These are phyloP conservation scores for Theileria equi DNA, from an alignment of 169 alveolate species.

Conservation along the genomic window DNA sequence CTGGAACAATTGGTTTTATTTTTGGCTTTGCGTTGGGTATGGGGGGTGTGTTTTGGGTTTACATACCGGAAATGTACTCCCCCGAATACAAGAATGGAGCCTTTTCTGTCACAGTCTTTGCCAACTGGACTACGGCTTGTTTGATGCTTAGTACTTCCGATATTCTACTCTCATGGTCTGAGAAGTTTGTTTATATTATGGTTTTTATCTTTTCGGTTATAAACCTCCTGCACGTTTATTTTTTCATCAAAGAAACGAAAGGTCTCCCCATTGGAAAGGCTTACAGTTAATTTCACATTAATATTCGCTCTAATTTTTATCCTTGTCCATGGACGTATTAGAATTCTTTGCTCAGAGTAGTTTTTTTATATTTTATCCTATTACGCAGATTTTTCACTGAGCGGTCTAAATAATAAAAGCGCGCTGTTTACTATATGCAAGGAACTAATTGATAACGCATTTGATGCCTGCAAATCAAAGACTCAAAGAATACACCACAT, in stretches of 20 bases:
- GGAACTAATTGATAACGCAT: conserved; percentile 33
- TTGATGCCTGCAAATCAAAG: conserved; percentile 25
- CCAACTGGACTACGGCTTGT: conserved; percentile 79
- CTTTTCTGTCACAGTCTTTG: conserved; percentile 70
- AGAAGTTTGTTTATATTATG: conserved; percentile 63
- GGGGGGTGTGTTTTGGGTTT: conserved; percentile 85
- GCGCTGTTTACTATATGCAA: conserved; percentile 29
- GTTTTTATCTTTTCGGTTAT: conserved; percentile 67
- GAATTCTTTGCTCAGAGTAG: conserved; percentile 12
- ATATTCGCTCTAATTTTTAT: background rate
- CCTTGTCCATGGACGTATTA: conserved; percentile 1
- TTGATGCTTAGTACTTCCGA: conserved; percentile 76
- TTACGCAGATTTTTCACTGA: conserved; percentile 6
- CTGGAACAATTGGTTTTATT: conserved; percentile 71
- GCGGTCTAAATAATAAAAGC: conserved; percentile 23
- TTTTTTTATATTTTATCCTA: background rate
- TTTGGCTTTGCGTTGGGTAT: conserved; percentile 79
- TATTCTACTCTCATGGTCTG: conserved; percentile 60
- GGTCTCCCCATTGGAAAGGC: conserved; percentile 78
- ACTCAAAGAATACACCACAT: background rate
- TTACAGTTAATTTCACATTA: conserved; percentile 9
- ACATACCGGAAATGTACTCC: conserved; percentile 81
- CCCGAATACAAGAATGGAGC: conserved; percentile 81
- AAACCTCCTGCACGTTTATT: conserved; percentile 55
- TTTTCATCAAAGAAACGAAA: conserved; percentile 80